Percentiles rank a stretch among this genome's conserved stretches.
Conservation (phyloP, 805 yeast genomes). For the Metschnikowia matae region DNA sequence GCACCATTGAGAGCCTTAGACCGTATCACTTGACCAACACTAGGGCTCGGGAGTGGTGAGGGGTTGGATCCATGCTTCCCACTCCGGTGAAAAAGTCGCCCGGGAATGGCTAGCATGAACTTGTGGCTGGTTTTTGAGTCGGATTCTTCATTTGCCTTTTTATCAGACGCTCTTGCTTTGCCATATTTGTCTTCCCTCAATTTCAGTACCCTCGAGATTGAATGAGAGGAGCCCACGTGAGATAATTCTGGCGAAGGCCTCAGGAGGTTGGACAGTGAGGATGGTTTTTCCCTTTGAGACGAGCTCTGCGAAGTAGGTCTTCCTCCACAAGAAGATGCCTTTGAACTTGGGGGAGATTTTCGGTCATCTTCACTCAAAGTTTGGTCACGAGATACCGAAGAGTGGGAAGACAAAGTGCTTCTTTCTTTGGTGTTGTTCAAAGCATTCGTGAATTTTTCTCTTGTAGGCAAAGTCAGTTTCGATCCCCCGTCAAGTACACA, state of each 20-base stretch:
- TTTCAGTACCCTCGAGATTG: background rate
- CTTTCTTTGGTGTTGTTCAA: background rate
- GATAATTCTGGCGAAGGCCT: background rate
- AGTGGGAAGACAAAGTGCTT: background rate
- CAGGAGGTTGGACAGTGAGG: background rate
- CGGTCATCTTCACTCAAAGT: background rate
- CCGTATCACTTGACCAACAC: background rate
- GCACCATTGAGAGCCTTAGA: background rate
- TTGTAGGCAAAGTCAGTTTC: background rate
- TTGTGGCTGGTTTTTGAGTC: slow-evolving; percentile 5
- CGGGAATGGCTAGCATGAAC: slow-evolving; percentile 15
- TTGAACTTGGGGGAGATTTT: background rate
- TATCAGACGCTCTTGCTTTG: background rate
- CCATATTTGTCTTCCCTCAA: background rate
- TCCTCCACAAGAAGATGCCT: background rate
- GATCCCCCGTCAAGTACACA: background rate
- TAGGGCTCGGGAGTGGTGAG: background rate
- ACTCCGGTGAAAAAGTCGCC: slow-evolving; percentile 14
- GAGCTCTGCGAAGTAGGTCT: background rate
- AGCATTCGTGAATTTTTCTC: background rate
- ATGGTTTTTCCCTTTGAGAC: background rate
- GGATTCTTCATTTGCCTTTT: background rate
- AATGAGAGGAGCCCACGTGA: background rate
- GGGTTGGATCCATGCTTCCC: background rate
- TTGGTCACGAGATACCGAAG: background rate